phyloP scores from a whole-genome alignment of 78 protist species.

The Mantamonas sphyraenae region DNA sequence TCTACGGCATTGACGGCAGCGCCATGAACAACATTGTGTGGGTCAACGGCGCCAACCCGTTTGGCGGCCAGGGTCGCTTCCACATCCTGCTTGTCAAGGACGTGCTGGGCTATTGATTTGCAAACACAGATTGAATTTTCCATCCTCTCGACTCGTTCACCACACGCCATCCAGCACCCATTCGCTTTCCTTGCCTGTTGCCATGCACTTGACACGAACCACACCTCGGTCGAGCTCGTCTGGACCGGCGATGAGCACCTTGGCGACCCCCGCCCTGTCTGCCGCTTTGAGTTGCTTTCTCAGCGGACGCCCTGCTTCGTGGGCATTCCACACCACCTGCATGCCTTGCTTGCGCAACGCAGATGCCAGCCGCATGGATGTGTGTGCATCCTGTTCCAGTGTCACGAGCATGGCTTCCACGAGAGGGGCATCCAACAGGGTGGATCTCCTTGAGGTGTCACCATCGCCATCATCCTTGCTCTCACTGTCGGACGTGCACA shows the following conservation, averaged over 20 bases:
- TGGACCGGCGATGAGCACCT: conserved; percentile 17
- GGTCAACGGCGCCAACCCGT: too few relatives aligned
- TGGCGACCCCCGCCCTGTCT: neutral
- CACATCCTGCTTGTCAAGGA: too few relatives aligned
- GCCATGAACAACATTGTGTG: too few relatives aligned
- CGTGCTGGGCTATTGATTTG: too few relatives aligned
- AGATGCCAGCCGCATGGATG: neutral
- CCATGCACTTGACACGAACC: conserved; percentile 8
- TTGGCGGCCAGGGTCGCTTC: too few relatives aligned
- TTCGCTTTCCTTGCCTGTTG: neutral
- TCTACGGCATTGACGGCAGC: too few relatives aligned
- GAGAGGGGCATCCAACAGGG: neutral
- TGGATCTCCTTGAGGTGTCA: too few relatives aligned
- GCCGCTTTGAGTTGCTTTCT: conserved; percentile 31
- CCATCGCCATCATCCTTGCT: too few relatives aligned
- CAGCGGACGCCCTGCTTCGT: neutral
- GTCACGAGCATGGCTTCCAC: neutral
- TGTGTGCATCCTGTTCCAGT: neutral
- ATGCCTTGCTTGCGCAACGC: conserved; percentile 5
- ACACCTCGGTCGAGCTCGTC: neutral
- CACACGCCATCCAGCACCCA: too few relatives aligned
- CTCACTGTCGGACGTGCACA: too few relatives aligned
- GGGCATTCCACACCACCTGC: neutral
- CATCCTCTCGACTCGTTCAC: too few relatives aligned
- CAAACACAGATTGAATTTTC: too few relatives aligned